Evolutionary conservation across 306 rosid species (phyloP).

Genomic region (Acacia crassicarpa): DNA sequence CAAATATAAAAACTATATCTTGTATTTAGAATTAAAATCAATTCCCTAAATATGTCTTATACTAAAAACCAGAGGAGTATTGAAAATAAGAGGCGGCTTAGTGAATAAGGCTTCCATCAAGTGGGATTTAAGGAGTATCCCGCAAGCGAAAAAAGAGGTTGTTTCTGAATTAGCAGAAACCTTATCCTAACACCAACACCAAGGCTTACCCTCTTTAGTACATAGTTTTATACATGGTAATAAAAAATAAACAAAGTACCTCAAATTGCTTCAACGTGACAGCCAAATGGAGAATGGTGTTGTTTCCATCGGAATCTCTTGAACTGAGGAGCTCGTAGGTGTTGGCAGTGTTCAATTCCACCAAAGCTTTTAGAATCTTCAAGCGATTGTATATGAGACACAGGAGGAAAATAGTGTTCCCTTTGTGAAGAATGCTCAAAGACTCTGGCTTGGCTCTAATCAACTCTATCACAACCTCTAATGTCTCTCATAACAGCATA

Average conservation of each 20-base stretch:
- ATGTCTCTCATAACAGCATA: constrained; percentile 18
- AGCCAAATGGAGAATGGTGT: not conserved
- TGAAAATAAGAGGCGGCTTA: too few relatives aligned
- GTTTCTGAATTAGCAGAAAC: too few relatives aligned
- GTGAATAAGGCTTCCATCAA: too few relatives aligned
- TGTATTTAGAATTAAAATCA: too few relatives aligned
- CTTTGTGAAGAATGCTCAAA: not conserved
- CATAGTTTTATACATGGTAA: too few relatives aligned
- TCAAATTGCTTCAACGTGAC: not conserved
- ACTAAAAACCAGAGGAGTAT: too few relatives aligned
- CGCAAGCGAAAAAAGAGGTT: too few relatives aligned
- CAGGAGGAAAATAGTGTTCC: constrained; percentile 18
- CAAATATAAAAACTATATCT: too few relatives aligned
- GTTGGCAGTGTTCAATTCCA: not conserved
- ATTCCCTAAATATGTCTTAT: too few relatives aligned
- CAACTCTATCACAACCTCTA: not conserved
- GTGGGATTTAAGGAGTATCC: too few relatives aligned
- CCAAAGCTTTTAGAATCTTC: constrained; percentile 21
- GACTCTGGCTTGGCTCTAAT: not conserved
- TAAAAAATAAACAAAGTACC: not conserved
- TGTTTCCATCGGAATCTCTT: not conserved
- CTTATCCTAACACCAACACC: too few relatives aligned
- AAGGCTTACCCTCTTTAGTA: too few relatives aligned
- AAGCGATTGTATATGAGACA: constrained; percentile 24
- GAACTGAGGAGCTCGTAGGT: not conserved